Evolutionary conservation across 768 basidiomycete species (phyloP), one percentile per base, ranked within the genome.

Genomic region (Russula olivacea): DNA sequence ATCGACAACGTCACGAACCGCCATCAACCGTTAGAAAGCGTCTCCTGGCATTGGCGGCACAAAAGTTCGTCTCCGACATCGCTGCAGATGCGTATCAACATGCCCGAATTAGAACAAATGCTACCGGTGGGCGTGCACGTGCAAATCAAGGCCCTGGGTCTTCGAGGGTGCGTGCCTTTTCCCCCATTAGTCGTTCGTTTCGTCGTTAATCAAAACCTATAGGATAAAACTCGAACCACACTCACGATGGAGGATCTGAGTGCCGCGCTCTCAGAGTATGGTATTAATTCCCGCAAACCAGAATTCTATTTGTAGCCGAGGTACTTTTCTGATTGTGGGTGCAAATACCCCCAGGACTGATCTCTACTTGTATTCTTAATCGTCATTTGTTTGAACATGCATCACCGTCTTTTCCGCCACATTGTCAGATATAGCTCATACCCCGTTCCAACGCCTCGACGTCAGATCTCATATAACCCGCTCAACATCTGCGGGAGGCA

Each of bases 191-290:
- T 17, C 50, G 11, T 36, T 43, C 40, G 40, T 8, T 63, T 25
- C 10, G 14, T 23, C 5, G 34, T 32, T 41, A 36, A 19, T 53
- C 25, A n/a, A 21, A 28, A 25, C 43, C n/a, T 3, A 17, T 64
- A 93, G 90, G 91, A 93, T 71, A 91, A 94, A 71, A 94, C 92
- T 45, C 85, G 91, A 65, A 98, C 96, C 45, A 91, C 93, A 0
- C 76, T 99, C 66, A 97, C 93, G 21, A 98, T 98, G 94, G 97
- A 99, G 58, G 97, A 99, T 72, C 80, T 99, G 40, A 91, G 89
- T 63, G 80, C 93, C 6, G 97, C 97, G 1, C 81, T 99, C 36
- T 81, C 82, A n/a, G 97, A 99, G 74, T 97, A 98, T 69, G 96
- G 96, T 6, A 93, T 99, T 69, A 94, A 89, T 68, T 82, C 92